Evolutionary conservation across 2,329 filamentous ascomycete species (phyloP).

Genomic region (Westerdykella ornata): DNA sequence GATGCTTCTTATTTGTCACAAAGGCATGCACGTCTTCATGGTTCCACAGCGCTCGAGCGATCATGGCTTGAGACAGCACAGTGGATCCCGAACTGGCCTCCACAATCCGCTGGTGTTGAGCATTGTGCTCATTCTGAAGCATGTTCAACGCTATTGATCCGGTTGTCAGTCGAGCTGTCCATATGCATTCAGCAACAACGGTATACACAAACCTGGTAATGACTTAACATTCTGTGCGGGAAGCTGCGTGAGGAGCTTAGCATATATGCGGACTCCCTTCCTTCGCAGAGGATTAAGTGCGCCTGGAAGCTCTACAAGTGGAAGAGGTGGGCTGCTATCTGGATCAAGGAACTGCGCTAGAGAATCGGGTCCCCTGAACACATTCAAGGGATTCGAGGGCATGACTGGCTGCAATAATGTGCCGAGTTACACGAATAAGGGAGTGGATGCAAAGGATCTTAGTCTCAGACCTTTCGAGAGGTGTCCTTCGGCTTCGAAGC

Average conservation of each 20-base stretch:
- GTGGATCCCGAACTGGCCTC: conserved; percentile 59
- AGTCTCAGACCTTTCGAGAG: not conserved
- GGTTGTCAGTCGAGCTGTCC: not conserved
- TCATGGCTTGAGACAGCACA: conserved; percentile 54
- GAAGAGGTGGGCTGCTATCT: conserved; percentile 51
- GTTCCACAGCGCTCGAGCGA: conserved; percentile 47
- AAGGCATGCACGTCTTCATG: conserved; percentile 50
- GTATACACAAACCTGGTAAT: conserved; percentile 46
- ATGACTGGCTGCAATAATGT: not conserved
- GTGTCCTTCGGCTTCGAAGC: not conserved
- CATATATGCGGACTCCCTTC: conserved; percentile 57
- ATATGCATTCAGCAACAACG: not conserved
- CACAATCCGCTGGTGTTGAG: conserved; percentile 48
- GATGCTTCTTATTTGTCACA: conserved; percentile 53
- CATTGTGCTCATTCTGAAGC: conserved; percentile 40
- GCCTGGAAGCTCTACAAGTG: conserved; percentile 55
- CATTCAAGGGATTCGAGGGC: conserved; percentile 42
- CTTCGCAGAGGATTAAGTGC: conserved; percentile 51
- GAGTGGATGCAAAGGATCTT: not conserved
- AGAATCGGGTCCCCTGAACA: conserved; percentile 53
- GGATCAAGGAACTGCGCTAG: conserved; percentile 55
- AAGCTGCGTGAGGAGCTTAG: conserved; percentile 60
- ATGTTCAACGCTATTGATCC: conserved; percentile 44
- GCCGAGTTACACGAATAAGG: not conserved
- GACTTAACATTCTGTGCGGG: conserved; percentile 60